Evolutionary conservation across 331 rosid genomes (phyloP).

Genomic region (Dryas integrifolia): DNA sequence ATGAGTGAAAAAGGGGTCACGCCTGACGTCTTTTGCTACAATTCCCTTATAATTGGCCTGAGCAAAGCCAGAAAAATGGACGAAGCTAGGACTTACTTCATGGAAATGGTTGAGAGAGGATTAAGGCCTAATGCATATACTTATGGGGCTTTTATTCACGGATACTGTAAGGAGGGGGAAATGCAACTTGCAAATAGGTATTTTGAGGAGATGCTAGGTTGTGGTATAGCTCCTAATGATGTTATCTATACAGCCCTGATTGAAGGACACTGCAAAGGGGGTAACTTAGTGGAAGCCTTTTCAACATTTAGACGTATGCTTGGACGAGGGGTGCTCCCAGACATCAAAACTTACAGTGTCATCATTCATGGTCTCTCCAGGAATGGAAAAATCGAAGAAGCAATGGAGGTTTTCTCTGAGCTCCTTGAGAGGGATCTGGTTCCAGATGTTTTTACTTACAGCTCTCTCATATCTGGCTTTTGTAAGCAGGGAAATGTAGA

Average conservation of each 20-base stretch:
- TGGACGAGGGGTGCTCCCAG: conserved; percentile 35
- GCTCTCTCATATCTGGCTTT: conserved; percentile 44
- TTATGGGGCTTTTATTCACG: conserved; percentile 47
- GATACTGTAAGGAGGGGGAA: conserved; percentile 35
- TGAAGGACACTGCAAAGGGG: conserved; percentile 44
- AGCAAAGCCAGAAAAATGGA: conserved; percentile 42
- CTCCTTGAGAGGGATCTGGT: conserved; percentile 37
- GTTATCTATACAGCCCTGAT: conserved; percentile 38
- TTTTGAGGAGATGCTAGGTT: conserved; percentile 44
- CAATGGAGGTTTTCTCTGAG: conserved; percentile 41
- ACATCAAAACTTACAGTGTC: conserved; percentile 39
- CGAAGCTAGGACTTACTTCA: conserved; percentile 36
- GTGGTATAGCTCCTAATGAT: conserved; percentile 37
- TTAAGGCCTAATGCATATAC: conserved; percentile 47
- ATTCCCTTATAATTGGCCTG: conserved; percentile 46
- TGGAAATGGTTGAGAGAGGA: conserved; percentile 46
- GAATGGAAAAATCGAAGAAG: conserved; percentile 52
- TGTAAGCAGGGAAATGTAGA: conserved; percentile 40
- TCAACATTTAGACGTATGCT: conserved; percentile 45
- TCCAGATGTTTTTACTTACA: conserved; percentile 41
- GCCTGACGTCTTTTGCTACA: conserved; percentile 48
- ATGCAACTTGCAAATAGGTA: conserved; percentile 43
- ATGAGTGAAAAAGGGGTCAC: conserved; percentile 39
- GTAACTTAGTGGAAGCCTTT: conserved; percentile 39
- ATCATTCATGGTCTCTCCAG: conserved; percentile 41